These are phyloP conservation scores for Spencermartinsiella europaea DNA, from an alignment of 805 yeast genomes.

Conservation along the genomic window DNA sequence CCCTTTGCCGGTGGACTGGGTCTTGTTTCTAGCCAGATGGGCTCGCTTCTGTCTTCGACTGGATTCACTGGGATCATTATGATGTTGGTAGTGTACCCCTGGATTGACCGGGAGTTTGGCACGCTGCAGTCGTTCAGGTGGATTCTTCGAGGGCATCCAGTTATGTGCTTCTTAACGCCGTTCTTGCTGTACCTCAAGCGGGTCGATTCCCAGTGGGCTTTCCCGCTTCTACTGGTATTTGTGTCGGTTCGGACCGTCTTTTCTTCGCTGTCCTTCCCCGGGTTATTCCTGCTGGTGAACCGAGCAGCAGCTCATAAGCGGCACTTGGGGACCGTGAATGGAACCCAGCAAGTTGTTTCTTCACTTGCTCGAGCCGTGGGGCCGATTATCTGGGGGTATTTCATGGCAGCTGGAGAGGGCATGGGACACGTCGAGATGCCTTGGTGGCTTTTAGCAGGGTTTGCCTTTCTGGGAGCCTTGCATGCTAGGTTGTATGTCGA, in stretches of 20 bases:
- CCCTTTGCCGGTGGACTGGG: conserved; percentile 47
- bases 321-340: conserved; percentile 52
- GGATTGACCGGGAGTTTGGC: conserved; percentile 43
- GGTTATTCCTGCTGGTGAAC: conserved; percentile 48
- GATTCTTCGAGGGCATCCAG: conserved; percentile 40
- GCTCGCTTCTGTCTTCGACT: conserved; percentile 45
- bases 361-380: conserved; percentile 54
- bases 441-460: conserved; percentile 21
- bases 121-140: conserved; percentile 42
- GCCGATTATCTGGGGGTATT: conserved; percentile 51
- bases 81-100: conserved; percentile 48
- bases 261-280: conserved; percentile 48
- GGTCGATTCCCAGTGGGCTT: conserved; percentile 25
- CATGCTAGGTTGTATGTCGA: conserved; percentile 27
- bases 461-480: conserved; percentile 14
- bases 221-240: conserved; percentile 18
- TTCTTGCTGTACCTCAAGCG: conserved; percentile 39
- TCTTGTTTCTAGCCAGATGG: conserved; percentile 42
- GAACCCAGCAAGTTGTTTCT: conserved; percentile 47
- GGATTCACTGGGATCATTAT: conserved; percentile 51
- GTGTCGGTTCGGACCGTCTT: conserved; percentile 37
- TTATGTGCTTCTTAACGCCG: conserved; percentile 44
- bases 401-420: conserved; percentile 36
- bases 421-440: conserved; percentile 20
- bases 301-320: conserved; percentile 49